A percentile compares a stretch with the other conserved stretches of the same genome.
These are phyloP conservation scores for Stemphylium beticola DNA, from an alignment of 2,329 filamentous ascomycete genomes.

Conservation along the genomic window DNA sequence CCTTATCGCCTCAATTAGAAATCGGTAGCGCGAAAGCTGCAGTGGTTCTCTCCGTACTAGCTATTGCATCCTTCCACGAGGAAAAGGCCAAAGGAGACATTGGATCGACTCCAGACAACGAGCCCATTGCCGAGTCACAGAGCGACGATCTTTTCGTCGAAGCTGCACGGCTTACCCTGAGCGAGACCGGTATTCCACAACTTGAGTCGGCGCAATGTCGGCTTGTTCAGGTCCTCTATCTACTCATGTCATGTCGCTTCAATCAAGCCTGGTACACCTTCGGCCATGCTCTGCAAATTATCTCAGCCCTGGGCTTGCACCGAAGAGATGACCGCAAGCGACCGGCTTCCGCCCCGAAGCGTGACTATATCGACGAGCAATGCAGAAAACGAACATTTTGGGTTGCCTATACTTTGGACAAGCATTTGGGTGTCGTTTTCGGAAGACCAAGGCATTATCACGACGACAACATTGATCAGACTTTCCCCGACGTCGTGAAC, in stretches of 20 bases:
- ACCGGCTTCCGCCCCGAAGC: conserved; percentile 15
- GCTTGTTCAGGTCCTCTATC: conserved; percentile 62
- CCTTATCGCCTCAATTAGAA: background rate
- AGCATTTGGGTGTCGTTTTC: conserved; percentile 56
- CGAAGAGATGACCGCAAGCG: conserved; percentile 45
- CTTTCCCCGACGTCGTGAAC: conserved; percentile 62
- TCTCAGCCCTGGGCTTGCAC: conserved; percentile 53
- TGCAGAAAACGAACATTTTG: conserved; percentile 66
- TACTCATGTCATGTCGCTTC: conserved; percentile 63
- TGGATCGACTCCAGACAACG: conserved; percentile 33
- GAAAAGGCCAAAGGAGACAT: conserved; percentile 45
- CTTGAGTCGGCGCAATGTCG: conserved; percentile 63
- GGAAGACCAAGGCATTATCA: conserved; percentile 41
- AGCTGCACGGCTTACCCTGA: conserved; percentile 47
- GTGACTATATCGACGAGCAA: conserved; percentile 57
- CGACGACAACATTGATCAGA: conserved; percentile 68
- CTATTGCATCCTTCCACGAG: conserved; percentile 55
- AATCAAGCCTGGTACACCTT: conserved; percentile 67
- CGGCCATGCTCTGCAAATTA: conserved; percentile 61
- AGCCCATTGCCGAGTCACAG: conserved; percentile 27
- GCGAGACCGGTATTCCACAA: conserved; percentile 59
- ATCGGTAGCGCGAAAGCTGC: conserved; percentile 53
- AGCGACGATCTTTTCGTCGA: conserved; percentile 53
- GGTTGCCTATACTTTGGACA: conserved; percentile 67
- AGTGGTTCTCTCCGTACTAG: conserved; percentile 46